phyloP scores from a whole-genome alignment of 805 yeast genomes.

The Metschnikowia lunata region DNA sequence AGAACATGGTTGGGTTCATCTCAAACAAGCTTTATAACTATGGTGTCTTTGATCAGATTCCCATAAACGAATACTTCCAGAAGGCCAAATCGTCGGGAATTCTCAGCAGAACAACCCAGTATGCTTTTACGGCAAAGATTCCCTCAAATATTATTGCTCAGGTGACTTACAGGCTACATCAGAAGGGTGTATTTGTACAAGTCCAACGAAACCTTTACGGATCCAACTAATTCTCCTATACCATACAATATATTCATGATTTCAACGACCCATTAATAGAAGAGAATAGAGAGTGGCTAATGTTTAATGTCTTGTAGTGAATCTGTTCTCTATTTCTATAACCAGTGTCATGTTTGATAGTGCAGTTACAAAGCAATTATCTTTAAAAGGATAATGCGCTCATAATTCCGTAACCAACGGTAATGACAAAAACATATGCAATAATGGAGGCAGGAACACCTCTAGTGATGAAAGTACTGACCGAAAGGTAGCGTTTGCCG shows the following conservation, averaged over 20 bases:
- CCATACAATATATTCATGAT: background rate
- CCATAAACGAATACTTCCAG: conserved; percentile 21
- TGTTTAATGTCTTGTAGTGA: background rate
- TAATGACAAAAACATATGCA: conserved; percentile 31
- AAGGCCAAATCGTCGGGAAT: conserved; percentile 21
- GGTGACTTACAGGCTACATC: conserved; percentile 28
- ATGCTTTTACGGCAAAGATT: conserved; percentile 24
- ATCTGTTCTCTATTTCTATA: background rate
- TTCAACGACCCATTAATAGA: background rate
- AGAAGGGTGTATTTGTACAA: conserved; percentile 26
- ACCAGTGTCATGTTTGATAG: background rate
- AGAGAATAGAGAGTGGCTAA: no score
- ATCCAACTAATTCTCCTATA: background rate
- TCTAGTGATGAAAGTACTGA: conserved; percentile 38
- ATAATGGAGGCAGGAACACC: conserved; percentile 41
- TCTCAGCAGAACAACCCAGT: conserved; percentile 23
- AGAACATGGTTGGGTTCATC: conserved; percentile 20
- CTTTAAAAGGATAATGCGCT: conserved; percentile 10
- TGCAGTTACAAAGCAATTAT: background rate
- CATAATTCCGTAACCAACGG: conserved; percentile 42
- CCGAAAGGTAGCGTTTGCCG: conserved; percentile 38
- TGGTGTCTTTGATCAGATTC: conserved; percentile 31
- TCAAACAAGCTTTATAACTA: conserved; percentile 27
- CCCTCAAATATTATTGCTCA: conserved; percentile 31
- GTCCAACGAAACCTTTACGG: conserved; percentile 13